Base-by-base conservation (phyloP, 2,329 filamentous ascomycete genomes). In the Raffaelea albimanens region DNA sequence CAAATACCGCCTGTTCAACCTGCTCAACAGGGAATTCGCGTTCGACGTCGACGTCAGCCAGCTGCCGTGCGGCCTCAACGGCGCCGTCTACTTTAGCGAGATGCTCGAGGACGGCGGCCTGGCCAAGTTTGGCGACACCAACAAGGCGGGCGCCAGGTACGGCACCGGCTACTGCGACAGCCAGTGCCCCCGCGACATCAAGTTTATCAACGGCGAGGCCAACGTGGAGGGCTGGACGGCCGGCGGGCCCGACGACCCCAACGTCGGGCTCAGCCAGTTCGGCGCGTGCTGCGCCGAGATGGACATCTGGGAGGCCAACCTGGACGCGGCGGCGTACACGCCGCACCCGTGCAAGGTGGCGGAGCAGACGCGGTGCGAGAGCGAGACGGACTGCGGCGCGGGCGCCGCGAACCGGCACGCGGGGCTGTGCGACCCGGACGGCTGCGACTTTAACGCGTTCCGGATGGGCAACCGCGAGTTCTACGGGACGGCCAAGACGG, bases 391-490 rank as follows among this genome's bases (percentile, higher is more conserved):
- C 55, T 75, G 75, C 44, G 75, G 69, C 42, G 66, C 68, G 18
- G 73, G 69, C 56, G 67, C 62, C 4, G 56, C 60, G 40, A 48
- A 49, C n/a, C 51, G 53, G 18, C 55, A 55, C 39, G 64, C 60
- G 13, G 78, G 78, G 50, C 63, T 72, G 41, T 84, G 80, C 64
- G 80, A 83, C 60, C 74, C 75, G 49, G 75, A 79, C 53, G 80
- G 80, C 20, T 84, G 80, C 57, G 80, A 82, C 59, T 82, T 77
- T 68, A 82, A 82, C 70, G 65, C 73, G 21, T 83, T 75, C 73
- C 78, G 79, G 56, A 70, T 78, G 67, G 80, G 78, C 41, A 72
- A 76, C 61, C 66, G 65, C 31, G 64, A 67, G 60, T 84, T 82
- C 67, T 83, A 76, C 49, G 54, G 54, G 19, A 46, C 53, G 38